Conservation (phyloP, 1,284 basidiomycete species). For the Leccinum huronense region DNA sequence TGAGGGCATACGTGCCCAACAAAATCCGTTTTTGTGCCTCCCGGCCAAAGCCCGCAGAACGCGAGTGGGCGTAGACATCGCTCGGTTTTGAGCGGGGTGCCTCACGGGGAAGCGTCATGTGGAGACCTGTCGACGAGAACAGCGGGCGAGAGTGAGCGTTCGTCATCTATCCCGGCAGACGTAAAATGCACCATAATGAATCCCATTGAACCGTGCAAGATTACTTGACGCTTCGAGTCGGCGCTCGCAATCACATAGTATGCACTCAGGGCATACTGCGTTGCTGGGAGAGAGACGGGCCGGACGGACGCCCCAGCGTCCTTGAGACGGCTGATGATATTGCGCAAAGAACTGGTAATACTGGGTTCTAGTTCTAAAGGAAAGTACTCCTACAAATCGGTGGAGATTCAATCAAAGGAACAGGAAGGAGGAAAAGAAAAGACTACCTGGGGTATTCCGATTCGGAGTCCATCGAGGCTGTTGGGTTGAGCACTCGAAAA, state of each 20-base stretch:
- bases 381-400: conserved; percentile 68
- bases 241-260: conserved; percentile 96
- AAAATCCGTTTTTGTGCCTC: conserved; percentile 89
- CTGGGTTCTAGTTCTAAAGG: conserved; percentile 63
- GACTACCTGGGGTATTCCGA: conserved; percentile 60
- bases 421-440: background rate
- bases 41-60: conserved; percentile 70
- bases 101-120: conserved; percentile 44
- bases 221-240: conserved; percentile 84
- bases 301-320: conserved; percentile 66
- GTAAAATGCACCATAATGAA: conserved; percentile 58
- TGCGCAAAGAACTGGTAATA: conserved; percentile 49
- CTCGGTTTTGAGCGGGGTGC: conserved; percentile 46
- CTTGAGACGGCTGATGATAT: conserved; percentile 50
- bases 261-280: conserved; percentile 79
- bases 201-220: conserved; percentile 87
- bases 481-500: conserved; percentile 9
- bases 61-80: conserved; percentile 57
- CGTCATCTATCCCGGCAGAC: background rate
- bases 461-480: conserved; percentile 44
- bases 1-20: conserved; percentile 90
- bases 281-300: conserved; percentile 77
- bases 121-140: conserved; percentile 42
- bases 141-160: conserved; percentile 1
- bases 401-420: background rate